Base-by-base conservation (phyloP, 257 asterid genomes). In the Solanum chmielewskii region DNA sequence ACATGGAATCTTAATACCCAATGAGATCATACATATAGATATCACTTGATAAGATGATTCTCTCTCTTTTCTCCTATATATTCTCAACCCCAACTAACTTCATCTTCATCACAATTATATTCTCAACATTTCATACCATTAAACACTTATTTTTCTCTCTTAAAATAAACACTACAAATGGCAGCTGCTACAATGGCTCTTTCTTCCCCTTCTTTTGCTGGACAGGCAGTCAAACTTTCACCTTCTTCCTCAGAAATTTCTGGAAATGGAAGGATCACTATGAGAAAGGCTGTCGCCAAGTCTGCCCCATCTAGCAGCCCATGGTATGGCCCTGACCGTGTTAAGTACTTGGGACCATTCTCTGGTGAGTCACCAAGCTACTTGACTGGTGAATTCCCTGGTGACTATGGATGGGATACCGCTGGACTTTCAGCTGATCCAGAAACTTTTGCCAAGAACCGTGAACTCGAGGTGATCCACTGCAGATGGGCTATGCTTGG, bases 401-500 rank as follows among this genome's bases (percentile, higher is more conserved):
- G 96, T 27, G 96, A 94, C 90, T 94, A 94, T 42, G 96, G 96
- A 1, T 94, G 97, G 95, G 94, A 92, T 88, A 94, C 94, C 4
- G 95, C 95, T 21, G 94, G 94, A 0, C 96, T 93, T 64, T 93
- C 97, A 11, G 96, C 95, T 21, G 96, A 94, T 83, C 96, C 96
- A 1, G 96, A 94, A 70, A 94, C 95, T 33, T 94, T 94, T 77
- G 94, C 98, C 91, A 94, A 91, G 94, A 93, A 94, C 92, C 94
- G 94, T 14, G 96, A 94, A 25, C 90, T 94, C 0, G 98, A 94
- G 88, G 96, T 94, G 85, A 94, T 94, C 95, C 96, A 93, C 92
- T 75, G 87, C 82, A 87, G 96, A 60, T 93, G 98, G 98, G 98
- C 98, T 85, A 94, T 93, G 98, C 95, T 94, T 15, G 95, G 98